Evolutionary conservation across 257 asterid genomes (phyloP).

Genomic region (Solanum chilense): DNA sequence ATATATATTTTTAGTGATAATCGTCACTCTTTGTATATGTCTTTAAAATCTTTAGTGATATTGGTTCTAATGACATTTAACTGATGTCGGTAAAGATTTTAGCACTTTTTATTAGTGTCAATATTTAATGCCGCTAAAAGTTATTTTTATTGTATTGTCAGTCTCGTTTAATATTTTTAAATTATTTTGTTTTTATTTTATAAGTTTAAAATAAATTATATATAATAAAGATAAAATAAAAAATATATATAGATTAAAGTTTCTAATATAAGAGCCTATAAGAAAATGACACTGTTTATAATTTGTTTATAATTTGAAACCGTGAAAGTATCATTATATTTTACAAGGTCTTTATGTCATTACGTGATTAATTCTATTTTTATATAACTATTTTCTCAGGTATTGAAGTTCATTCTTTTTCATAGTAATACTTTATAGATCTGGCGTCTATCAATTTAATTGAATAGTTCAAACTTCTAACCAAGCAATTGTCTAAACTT

Average conservation of each 20-base stretch:
- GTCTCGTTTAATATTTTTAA: too few relatives aligned
- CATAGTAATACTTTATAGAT: too few relatives aligned
- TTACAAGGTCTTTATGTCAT: not conserved
- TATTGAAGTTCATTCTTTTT: not conserved
- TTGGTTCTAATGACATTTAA: too few relatives aligned
- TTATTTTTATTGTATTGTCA: too few relatives aligned
- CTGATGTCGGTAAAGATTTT: too few relatives aligned
- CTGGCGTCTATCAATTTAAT: not conserved
- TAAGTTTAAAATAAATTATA: not conserved
- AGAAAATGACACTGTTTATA: not conserved
- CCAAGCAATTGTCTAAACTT: not conserved
- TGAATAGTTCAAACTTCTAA: not conserved
- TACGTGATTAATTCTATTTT: not conserved
- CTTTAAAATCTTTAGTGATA: too few relatives aligned
- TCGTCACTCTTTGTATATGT: too few relatives aligned
- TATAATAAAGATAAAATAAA: not conserved
- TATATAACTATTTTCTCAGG: not conserved
- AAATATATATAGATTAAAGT: not conserved
- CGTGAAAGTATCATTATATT: not conserved
- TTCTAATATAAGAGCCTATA: not conserved
- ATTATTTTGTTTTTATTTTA: too few relatives aligned
- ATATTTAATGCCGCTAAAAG: too few relatives aligned
- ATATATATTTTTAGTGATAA: rapidly evolving
- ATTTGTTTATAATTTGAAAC: not conserved
- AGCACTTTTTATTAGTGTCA: too few relatives aligned